A percentile compares a stretch with the other conserved stretches of the same genome.
phyloP scores from a whole-genome alignment of 176 grass and related monocot genomes.

The Avena atlantica region DNA sequence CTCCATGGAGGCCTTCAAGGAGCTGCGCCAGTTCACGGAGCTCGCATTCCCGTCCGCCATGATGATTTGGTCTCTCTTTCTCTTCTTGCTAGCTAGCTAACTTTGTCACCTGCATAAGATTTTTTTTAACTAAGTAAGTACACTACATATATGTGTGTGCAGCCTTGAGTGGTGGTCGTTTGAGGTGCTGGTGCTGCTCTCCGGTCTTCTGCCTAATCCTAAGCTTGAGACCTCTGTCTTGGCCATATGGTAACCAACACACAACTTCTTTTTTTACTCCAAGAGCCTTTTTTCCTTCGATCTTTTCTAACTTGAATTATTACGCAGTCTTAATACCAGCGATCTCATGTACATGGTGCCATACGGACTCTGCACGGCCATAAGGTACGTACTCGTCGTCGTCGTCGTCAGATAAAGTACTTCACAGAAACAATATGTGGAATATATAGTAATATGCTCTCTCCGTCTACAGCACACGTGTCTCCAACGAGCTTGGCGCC shows the following conservation, averaged over 20 bases:
- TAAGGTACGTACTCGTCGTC: neutral
- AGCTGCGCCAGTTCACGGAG: neutral
- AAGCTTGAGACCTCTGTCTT: slow-evolving; percentile 19
- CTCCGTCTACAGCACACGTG: neutral
- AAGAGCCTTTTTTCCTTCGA: no score
- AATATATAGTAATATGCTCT: neutral
- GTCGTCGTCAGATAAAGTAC: neutral
- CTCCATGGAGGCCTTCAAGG: slow-evolving; percentile 36
- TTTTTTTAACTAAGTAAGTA: no score
- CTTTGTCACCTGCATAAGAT: neutral
- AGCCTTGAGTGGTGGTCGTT: slow-evolving; percentile 29
- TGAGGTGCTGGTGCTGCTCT: slow-evolving; percentile 15
- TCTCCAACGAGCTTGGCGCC: slow-evolving; percentile 14
- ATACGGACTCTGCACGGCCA: slow-evolving; percentile 17
- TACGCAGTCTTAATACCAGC: neutral
- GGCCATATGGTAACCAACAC: slow-evolving; percentile 20
- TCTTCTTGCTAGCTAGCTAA: no score
- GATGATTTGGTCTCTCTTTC: slow-evolving; percentile 13
- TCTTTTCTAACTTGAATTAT: neutral
- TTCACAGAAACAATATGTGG: neutral
- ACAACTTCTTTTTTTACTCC: neutral
- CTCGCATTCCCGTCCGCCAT: slow-evolving; percentile 21
- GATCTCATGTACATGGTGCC: slow-evolving; percentile 22
- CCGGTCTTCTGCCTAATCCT: slow-evolving; percentile 23
- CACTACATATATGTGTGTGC: neutral